Conservation (phyloP, 2,329 filamentous ascomycete genomes). For the Tolypocladium inflatum region DNA sequence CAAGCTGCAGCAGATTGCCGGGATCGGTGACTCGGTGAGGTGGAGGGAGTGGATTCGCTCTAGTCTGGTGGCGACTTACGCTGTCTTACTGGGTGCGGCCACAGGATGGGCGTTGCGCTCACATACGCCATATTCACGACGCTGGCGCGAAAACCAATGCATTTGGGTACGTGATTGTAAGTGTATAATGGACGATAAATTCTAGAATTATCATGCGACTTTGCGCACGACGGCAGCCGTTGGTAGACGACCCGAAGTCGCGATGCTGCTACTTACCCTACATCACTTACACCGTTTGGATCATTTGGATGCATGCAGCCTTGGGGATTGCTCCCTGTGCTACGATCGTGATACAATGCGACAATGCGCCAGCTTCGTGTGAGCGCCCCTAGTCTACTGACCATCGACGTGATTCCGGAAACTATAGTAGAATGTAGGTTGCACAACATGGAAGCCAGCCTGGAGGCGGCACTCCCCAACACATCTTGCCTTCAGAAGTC, state of each 20-base stretch:
- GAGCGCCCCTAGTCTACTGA: neutral
- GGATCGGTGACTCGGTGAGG: neutral
- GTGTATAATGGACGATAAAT: neutral
- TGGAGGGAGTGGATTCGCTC: neutral
- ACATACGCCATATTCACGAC: neutral
- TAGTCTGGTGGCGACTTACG: neutral
- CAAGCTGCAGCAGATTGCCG: neutral
- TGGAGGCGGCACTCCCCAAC: neutral
- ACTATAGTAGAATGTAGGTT: neutral
- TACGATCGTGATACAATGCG: too few relatives aligned
- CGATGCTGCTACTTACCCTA: neutral
- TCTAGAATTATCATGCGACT: neutral
- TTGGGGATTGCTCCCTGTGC: too few relatives aligned
- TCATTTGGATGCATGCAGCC: too few relatives aligned
- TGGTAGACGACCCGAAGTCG: too few relatives aligned
- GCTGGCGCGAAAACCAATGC: neutral
- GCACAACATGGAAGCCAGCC: neutral
- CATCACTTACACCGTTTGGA: neutral
- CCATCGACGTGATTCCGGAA: neutral
- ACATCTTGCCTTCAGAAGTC: too few relatives aligned
- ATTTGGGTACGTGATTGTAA: neutral
- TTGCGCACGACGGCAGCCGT: too few relatives aligned
- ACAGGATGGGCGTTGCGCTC: neutral
- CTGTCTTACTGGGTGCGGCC: neutral
- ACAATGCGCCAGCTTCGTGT: too few relatives aligned